These are phyloP conservation scores for Effrenium voratum DNA, from an alignment of 73 alveolate species.

Conservation along the genomic window DNA sequence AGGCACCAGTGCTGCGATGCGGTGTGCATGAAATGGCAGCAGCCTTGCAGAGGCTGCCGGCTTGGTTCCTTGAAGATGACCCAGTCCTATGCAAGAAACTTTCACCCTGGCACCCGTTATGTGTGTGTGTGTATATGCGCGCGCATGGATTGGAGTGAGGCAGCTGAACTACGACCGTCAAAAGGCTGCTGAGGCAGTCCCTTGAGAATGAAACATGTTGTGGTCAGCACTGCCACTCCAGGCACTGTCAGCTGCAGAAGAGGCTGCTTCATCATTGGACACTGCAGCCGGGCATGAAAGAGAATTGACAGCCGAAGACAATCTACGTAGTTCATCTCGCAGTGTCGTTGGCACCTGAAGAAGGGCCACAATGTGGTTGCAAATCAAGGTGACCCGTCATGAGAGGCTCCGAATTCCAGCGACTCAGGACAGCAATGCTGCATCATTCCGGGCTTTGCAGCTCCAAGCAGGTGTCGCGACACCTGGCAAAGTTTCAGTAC, in stretches of 20 bases:
- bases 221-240: background rate
- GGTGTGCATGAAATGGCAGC: conserved; percentile 6
- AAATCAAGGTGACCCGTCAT: too few relatives aligned
- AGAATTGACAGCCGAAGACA: too few relatives aligned
- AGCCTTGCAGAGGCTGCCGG: conserved; percentile 45
- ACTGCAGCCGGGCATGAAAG: too few relatives aligned
- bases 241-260: conserved; percentile 77
- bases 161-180: conserved; percentile 48
- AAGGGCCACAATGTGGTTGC: too few relatives aligned
- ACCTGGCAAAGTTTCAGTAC: too few relatives aligned
- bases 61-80: background rate
- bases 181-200: conserved; percentile 62
- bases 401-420: too few relatives aligned
- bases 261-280: conserved; percentile 63
- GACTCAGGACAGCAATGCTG: background rate
- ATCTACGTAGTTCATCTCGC: too few relatives aligned
- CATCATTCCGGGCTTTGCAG: background rate
- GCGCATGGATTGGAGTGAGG: too few relatives aligned
- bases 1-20: conserved; percentile 57
- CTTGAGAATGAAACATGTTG: background rate
- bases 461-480: background rate
- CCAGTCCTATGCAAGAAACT: too few relatives aligned
- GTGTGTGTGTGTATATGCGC: too few relatives aligned
- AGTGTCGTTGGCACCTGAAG: too few relatives aligned
- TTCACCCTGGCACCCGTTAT: too few relatives aligned